Evolutionary conservation across 1,139 yeast species (phyloP).

Genomic region (Pneumocystis oryctolagi): DNA sequence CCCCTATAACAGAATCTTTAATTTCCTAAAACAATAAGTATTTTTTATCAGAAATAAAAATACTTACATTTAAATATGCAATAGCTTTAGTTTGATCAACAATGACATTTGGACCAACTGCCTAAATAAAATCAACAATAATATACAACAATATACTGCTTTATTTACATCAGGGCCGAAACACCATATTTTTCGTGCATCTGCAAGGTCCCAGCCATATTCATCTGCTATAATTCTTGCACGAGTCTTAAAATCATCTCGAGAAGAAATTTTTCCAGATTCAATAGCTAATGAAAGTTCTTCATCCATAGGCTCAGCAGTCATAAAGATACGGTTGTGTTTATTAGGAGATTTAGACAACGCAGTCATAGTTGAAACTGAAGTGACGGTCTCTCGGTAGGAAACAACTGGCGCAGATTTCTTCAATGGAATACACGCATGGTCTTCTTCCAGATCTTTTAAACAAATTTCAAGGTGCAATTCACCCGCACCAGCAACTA

Average conservation of each 20-base stretch:
- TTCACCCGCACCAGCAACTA: slow-evolving; percentile 99
- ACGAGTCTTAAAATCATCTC: slow-evolving; percentile 98
- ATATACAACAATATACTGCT: slow-evolving; percentile 14
- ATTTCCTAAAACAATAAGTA: slow-evolving; percentile 52
- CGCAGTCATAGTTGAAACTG: slow-evolving; percentile 88
- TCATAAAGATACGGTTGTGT: slow-evolving; percentile 98
- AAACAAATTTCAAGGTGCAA: slow-evolving; percentile 98
- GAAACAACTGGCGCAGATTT: slow-evolving; percentile 96
- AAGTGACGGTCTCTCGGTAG: slow-evolving; percentile 96
- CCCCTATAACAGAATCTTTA: slow-evolving; percentile 96
- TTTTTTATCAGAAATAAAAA: not conserved
- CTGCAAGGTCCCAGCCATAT: slow-evolving; percentile 98
- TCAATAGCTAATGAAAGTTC: slow-evolving; percentile 89
- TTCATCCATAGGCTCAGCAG: slow-evolving; percentile 92
- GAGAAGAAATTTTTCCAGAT: slow-evolving; percentile 78
- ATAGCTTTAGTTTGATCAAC: slow-evolving; percentile 99
- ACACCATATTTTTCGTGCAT: slow-evolving; percentile 99
- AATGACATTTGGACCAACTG: slow-evolving; percentile 89
- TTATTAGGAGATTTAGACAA: slow-evolving; percentile 99
- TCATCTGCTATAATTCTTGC: slow-evolving; percentile 98
- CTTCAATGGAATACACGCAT: slow-evolving; percentile 98
- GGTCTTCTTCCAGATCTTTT: slow-evolving; percentile 91
- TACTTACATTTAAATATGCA: slow-evolving; percentile 47
- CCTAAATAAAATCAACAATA: not conserved
- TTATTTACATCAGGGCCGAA: slow-evolving; percentile 91